Base-by-base conservation (phyloP, 2,329 filamentous ascomycete species). In the Fusarium sp. region DNA sequence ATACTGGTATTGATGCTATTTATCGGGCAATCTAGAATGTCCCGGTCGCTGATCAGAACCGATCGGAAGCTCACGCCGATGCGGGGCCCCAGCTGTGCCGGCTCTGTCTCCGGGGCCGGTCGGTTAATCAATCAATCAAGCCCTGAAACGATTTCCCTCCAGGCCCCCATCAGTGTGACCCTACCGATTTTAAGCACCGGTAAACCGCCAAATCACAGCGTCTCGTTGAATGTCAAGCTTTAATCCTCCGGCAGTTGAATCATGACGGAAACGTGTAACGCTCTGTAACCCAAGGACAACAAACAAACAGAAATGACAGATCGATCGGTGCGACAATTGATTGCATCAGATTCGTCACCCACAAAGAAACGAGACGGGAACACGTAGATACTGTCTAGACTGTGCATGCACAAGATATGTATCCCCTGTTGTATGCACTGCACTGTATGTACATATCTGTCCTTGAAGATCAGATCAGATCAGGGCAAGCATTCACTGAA, bases 241-340 rank as follows among this genome's bases (percentile, higher is more conserved):
- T 41, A 45, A 68, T 60, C 55, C 36, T 30, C 63, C 55, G 65
- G 65, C 65, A 68, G 47, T 68, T 68, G 41, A 62, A 36, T 68
- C 63, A 68, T 67, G 54, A 38, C 26, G 35, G 30, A n/a, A 24
- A 35, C 28, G 47, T 48, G 55, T 31, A 41, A 61, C 62, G 22
- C 7, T 39, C 3, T 35, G 44, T 50, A 22, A 16, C 31, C 2
- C 61, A 18, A 61, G 9, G 15, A 42, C 15, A 45, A 22, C 41
- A 54, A 36, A 48, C 41, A 62, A 33, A 50, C 12, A 22, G 13
- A 28, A 33, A 10, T 55, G 63, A 35, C 63, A 68, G 55, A 39
- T 61, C 64, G 63, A 30, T 54, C 26, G 26, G 55, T 68, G n/a
- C 41, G 41, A 68, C 63, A 35, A 6, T 36, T 66, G 44, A 6